Evolutionary conservation across 1,284 basidiomycete genomes (phyloP).

Genomic region (Pterulicium gracile): DNA sequence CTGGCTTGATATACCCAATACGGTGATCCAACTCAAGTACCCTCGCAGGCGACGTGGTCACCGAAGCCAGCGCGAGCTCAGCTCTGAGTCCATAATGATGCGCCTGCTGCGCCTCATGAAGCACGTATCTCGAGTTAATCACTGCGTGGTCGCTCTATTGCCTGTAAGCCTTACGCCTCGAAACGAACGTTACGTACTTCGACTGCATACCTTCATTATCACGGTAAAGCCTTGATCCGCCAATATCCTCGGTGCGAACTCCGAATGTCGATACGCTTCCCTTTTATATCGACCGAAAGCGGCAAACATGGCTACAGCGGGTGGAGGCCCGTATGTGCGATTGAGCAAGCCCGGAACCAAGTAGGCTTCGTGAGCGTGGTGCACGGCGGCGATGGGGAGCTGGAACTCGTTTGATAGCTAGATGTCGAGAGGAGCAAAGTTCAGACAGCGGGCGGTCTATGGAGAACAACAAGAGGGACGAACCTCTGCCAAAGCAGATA

Average conservation of each 20-base stretch:
- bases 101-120: conserved; percentile 84
- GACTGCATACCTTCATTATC: conserved; percentile 44
- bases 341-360: conserved; percentile 75
- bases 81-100: conserved; percentile 64
- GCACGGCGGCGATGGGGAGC: conserved; percentile 75
- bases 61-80: conserved; percentile 57
- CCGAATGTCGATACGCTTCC: conserved; percentile 69
- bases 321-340: conserved; percentile 55
- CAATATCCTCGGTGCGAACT: conserved; percentile 69
- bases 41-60: conserved; percentile 54
- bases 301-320: conserved; percentile 74
- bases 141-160: conserved; percentile 61
- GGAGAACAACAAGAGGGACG: neutral
- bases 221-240: conserved; percentile 56
- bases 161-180: no score
- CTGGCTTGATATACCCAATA: conserved; percentile 47
- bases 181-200: no score
- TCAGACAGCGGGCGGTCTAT: neutral
- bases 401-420: conserved; percentile 73
- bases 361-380: conserved; percentile 83
- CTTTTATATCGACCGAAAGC: conserved; percentile 61
- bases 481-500: neutral
- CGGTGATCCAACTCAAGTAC: conserved; percentile 57
- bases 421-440: no score
- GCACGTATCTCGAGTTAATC: conserved; percentile 67